phyloP scores from a whole-genome alignment of 2,329 filamentous ascomycete genomes.

The Paraphaeosphaeria sporulosa region DNA sequence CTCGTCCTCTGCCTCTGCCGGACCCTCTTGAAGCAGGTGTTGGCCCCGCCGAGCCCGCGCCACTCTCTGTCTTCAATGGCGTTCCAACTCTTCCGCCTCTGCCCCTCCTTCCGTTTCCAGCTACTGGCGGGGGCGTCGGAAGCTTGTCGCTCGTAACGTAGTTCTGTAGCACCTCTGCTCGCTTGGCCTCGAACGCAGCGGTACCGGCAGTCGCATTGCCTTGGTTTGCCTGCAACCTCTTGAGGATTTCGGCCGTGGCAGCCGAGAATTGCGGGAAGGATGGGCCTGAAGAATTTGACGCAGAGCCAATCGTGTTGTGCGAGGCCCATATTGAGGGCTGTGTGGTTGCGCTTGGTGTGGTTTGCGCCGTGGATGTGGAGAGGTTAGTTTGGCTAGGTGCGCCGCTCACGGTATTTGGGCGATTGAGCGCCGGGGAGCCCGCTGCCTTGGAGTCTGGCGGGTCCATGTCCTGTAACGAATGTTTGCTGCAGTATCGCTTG shows the following conservation, averaged over 20 bases:
- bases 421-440: constrained; percentile 27
- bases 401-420: constrained; percentile 23
- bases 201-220: constrained; percentile 44
- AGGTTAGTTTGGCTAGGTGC: constrained; percentile 26
- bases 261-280: constrained; percentile 46
- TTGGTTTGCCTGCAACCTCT: constrained; percentile 46
- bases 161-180: constrained; percentile 54
- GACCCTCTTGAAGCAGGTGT: constrained; percentile 46
- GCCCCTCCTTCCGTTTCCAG: constrained; percentile 37
- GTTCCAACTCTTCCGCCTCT: constrained; percentile 46
- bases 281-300: constrained; percentile 25
- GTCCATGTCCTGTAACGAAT: constrained; percentile 27
- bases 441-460: constrained; percentile 18
- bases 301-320: constrained; percentile 34
- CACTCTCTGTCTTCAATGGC: constrained; percentile 42
- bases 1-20: constrained; percentile 46
- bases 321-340: constrained; percentile 35
- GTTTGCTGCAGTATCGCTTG: constrained; percentile 13
- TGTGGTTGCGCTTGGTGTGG: constrained; percentile 25
- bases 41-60: constrained; percentile 29
- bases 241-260: constrained; percentile 52
- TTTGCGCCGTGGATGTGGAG: constrained; percentile 30
- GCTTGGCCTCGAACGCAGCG: constrained; percentile 55
- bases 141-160: constrained; percentile 56
- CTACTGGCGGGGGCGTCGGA: constrained; percentile 46